Conservation (phyloP, 2,329 filamentous ascomycete genomes). For the Talaromyces islandicus region DNA sequence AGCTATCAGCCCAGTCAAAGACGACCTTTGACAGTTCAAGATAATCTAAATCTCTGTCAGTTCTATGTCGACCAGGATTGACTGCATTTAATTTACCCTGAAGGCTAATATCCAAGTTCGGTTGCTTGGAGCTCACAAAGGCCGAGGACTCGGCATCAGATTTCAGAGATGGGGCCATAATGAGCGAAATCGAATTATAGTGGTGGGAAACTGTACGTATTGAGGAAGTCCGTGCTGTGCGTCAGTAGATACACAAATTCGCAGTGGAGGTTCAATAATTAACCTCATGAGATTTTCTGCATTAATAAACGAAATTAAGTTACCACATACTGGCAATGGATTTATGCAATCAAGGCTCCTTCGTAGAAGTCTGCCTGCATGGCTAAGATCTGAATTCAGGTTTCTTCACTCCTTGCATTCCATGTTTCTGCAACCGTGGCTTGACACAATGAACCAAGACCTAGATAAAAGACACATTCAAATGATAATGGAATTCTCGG, state of each 20-base stretch:
- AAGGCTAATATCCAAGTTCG: conserved; percentile 23
- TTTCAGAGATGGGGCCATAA: conserved; percentile 6
- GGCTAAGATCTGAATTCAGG: not conserved
- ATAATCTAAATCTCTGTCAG: conserved; percentile 21
- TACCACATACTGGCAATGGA: not conserved
- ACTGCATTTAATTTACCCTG: conserved; percentile 14
- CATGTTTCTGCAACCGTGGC: not conserved
- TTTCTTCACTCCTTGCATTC: not conserved
- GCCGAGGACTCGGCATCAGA: not conserved
- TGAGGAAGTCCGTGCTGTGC: not conserved
- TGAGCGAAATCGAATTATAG: not conserved
- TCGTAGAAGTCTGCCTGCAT: not conserved
- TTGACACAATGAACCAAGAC: not conserved
- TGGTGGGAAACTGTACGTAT: not conserved
- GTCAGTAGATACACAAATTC: not conserved
- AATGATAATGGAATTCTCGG: not conserved
- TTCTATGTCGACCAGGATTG: not conserved
- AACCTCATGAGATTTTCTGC: not conserved
- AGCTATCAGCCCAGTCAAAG: conserved; percentile 42
- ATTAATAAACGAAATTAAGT: not conserved
- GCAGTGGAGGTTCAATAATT: not conserved
- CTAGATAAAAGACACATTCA: not conserved
- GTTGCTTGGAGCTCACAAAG: conserved; percentile 23
- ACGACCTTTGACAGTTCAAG: conserved; percentile 27
- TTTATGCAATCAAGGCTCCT: not conserved